Conservation (phyloP, 345 rosid genomes). For the Gynandropsis gynandra region DNA sequence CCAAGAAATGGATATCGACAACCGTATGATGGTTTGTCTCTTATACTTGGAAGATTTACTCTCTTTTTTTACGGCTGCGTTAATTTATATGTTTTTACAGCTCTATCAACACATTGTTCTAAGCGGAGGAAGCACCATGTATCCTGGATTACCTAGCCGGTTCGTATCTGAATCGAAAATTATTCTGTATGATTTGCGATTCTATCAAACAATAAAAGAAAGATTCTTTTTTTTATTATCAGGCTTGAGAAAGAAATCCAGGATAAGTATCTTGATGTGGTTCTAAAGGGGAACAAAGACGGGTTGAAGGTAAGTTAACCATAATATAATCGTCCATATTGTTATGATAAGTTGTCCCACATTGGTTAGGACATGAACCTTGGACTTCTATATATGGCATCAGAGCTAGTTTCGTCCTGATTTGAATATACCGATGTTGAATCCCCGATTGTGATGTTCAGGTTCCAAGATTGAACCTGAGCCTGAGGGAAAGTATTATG, state of each 20-base stretch:
- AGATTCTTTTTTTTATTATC: slow-evolving; percentile 17
- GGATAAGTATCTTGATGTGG: slow-evolving; percentile 81
- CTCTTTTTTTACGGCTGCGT: no score
- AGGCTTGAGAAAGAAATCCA: slow-evolving; percentile 91
- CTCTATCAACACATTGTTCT: slow-evolving; percentile 95
- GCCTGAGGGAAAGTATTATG: no score
- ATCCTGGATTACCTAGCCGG: slow-evolving; percentile 99
- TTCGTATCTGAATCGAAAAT: slow-evolving; percentile 15
- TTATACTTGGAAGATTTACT: neutral
- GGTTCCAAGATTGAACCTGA: no score
- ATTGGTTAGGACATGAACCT: no score
- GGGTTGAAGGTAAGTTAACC: slow-evolving; percentile 65
- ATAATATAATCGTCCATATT: neutral
- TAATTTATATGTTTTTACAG: slow-evolving; percentile 31
- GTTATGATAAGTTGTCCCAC: no score
- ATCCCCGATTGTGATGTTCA: no score
- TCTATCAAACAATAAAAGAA: neutral
- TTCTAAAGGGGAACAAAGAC: slow-evolving; percentile 93
- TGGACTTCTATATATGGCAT: no score
- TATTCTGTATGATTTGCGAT: no score
- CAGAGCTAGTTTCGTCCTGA: no score
- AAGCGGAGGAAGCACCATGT: slow-evolving; percentile 99
- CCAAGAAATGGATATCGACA: slow-evolving; percentile 99
- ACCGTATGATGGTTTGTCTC: slow-evolving; percentile 74
- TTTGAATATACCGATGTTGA: no score